Evolutionary conservation across 306 rosid genomes (phyloP).

Genomic region (Ammopiptanthus mongolicus): DNA sequence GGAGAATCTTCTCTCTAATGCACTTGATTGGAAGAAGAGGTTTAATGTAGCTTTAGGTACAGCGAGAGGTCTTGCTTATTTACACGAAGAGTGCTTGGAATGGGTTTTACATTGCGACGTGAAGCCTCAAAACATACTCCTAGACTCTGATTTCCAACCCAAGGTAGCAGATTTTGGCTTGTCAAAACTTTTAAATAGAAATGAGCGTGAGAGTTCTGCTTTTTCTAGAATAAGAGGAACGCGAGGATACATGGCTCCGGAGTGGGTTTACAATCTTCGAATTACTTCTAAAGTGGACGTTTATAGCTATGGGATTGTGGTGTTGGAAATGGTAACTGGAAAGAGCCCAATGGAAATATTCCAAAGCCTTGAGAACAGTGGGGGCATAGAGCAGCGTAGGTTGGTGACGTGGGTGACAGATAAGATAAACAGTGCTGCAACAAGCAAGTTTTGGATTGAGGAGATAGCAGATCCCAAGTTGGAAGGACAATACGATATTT

Average conservation of each 20-base stretch:
- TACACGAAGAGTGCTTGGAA: constrained; percentile 76
- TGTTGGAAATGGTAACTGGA: constrained; percentile 60
- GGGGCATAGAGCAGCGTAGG: constrained; percentile 28
- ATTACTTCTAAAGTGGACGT: constrained; percentile 76
- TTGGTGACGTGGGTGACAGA: constrained; percentile 41
- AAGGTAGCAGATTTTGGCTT: constrained; percentile 71
- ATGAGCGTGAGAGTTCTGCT: constrained; percentile 17
- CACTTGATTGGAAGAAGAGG: constrained; percentile 52
- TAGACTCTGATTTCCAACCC: constrained; percentile 40
- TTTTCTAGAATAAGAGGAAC: constrained; percentile 66
- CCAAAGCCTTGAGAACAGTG: background rate
- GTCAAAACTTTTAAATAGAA: constrained; percentile 49
- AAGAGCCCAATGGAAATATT: constrained; percentile 38
- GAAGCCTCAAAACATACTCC: constrained; percentile 63
- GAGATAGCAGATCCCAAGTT: constrained; percentile 39
- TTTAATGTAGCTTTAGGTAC: constrained; percentile 57
- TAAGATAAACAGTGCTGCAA: constrained; percentile 2
- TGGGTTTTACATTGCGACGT: constrained; percentile 80
- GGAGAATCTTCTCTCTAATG: constrained; percentile 16
- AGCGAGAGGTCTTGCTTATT: constrained; percentile 64
- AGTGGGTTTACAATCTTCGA: constrained; percentile 55
- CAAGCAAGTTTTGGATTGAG: constrained; percentile 24
- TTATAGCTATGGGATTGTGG: constrained; percentile 60
- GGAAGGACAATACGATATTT: constrained; percentile 22
- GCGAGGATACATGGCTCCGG: constrained; percentile 71